Evolutionary conservation across 1,284 basidiomycete species (phyloP), one percentile per base, ranked within the genome.

Genomic region (Ustilago lituana): DNA sequence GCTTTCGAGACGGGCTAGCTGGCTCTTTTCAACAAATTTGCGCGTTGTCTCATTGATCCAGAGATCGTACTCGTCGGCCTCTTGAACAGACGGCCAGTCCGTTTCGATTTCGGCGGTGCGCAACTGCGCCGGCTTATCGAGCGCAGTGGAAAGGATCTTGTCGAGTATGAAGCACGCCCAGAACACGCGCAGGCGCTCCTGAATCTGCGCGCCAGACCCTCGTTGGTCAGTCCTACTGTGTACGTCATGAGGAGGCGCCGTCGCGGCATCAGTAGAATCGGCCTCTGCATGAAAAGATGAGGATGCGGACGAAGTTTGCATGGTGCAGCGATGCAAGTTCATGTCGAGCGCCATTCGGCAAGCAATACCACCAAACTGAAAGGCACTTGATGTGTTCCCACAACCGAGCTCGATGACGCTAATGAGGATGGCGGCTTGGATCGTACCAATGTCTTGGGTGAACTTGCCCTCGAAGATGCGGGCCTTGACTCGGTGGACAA

Each of bases 161-260:
- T 74, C 72, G 24, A 74, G 60, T 17, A 70, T 65, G 49, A 61
- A 73, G 40, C 63, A 68, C 0, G 64, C 72, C 72, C 72, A 74
- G n/a, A 72, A 57, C 11, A 57, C 55, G 12, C 72, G 59, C 31
- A 62, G 31, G 3, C 51, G 43, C 31, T 74, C 72, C 27, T 74
- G 69, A 17, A 35, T 12, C 29, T 53, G 48, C 11, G 58, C 41
- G 27, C 36, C 45, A 4, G 35, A 50, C 12, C 41, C 17, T 24
- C 31, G 46, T 24, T 46, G 22, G 5, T 41, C 57, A 8, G 17
- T 22, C 15, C 29, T 48, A 7, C 41, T 26, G 29, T 3, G 10
- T 1, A 19, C 10, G 7, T 39, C 35, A 24, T 36, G 27, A 1
- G 15, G 32, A 29, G 17, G 17, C 3, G 33, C 9, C 32, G 26